Evolutionary conservation across 805 yeast genomes (phyloP), one percentile per base, ranked within the genome.

Genomic region (Kazachstania psychrophila): DNA sequence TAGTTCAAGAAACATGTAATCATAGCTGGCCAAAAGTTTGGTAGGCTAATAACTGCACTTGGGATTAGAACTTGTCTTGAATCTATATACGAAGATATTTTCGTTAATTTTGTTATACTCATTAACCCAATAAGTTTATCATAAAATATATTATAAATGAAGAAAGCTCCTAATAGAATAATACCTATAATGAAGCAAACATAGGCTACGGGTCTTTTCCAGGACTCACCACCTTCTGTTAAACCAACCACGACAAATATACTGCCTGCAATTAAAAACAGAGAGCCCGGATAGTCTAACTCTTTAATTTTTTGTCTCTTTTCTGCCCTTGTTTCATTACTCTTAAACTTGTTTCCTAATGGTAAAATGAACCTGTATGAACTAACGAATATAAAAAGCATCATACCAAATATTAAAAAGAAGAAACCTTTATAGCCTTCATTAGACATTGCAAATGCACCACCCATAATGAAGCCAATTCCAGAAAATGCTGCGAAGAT

Each of bases 161-260:
- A 30, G 13, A 30, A 30, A 12, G 20, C 8, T 6, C 18, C 17
- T 3, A 30, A 8, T 20, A 30, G 20, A 8, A 30, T 12, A 13
- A 30, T 20, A 2, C 33, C 33, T 5, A 30, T 19, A 20, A 30
- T 5, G 16, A 30, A 20, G 15, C 33, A 30, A 10, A 30, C 33
- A 20, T 30, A 30, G 12, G 33, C 24, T n/a, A 30, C 33, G 6
- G 33, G 33, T 12, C 20, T 30, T 14, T 30, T 30, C 33, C 33
- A 30, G 4, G 33, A 30, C 12, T 30, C 33, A 30, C 33, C 33
- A 20, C 33, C 33, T 22, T 30, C 33, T 13, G 33, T 30, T n/a
- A 30, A 12, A 20, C 33, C 33, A 5, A 30, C 33, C n/a, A 30
- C 33, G 6, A 30, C 15, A 13, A 30, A 30, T 13, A 30, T 30